Percentiles rank a stretch among this genome's conserved stretches.
These are phyloP conservation scores for Globisporangium solare DNA, from an alignment of 352 stramenopile species.

Conservation along the genomic window DNA sequence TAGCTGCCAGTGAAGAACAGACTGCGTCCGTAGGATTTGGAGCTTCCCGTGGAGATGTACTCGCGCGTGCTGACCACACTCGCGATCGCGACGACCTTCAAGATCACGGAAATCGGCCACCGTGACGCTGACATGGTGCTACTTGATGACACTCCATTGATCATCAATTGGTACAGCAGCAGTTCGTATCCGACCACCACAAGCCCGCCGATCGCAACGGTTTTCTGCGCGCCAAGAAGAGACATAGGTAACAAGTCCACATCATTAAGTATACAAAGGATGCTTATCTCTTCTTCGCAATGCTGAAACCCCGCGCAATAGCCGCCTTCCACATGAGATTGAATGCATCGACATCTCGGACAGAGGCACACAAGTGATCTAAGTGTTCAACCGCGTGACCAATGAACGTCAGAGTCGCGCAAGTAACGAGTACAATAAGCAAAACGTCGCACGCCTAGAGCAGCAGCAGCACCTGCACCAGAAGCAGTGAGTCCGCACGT, in stretches of 20 bases:
- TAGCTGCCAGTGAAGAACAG: slow-evolving; percentile 34
- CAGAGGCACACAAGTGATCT: slow-evolving; percentile 46
- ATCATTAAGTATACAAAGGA: no score
- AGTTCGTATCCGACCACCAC: slow-evolving; percentile 37
- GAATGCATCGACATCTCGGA: slow-evolving; percentile 35
- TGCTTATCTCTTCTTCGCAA: no score
- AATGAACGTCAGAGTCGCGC: not conserved
- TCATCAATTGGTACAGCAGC: slow-evolving; percentile 28
- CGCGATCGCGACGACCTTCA: slow-evolving; percentile 36
- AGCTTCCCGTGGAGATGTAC: slow-evolving; percentile 27
- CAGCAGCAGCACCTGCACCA: not conserved
- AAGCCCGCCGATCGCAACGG: slow-evolving; percentile 32
- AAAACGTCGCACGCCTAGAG: not conserved
- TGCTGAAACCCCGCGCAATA: not conserved
- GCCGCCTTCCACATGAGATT: slow-evolving; percentile 50
- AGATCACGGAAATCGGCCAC: slow-evolving; percentile 22
- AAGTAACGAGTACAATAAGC: not conserved
- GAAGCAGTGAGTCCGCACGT: slow-evolving; percentile 24
- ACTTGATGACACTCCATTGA: not conserved
- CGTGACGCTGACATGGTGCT: slow-evolving; percentile 3
- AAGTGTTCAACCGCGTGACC: not conserved
- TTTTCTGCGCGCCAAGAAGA: slow-evolving; percentile 16
- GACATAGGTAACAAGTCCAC: not conserved
- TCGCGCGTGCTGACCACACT: slow-evolving; percentile 33
- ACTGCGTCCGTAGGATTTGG: slow-evolving; percentile 18